Evolutionary conservation across 2,329 filamentous ascomycete species (phyloP).

Genomic region (Diplodia scrobiculata): DNA sequence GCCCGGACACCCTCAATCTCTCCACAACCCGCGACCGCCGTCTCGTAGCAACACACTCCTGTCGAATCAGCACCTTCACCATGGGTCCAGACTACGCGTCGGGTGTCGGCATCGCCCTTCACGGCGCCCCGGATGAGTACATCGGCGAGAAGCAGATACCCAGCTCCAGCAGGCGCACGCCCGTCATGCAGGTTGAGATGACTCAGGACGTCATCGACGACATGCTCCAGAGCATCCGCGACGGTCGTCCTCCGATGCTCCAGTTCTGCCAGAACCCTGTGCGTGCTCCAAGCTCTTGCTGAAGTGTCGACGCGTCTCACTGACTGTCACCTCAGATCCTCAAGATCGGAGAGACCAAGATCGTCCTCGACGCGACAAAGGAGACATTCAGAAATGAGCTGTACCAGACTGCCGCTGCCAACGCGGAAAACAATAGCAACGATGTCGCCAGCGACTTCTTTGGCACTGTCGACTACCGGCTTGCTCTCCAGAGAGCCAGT

Average conservation of each 20-base stretch:
- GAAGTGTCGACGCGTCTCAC: conserved; percentile 27
- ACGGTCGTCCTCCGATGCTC: conserved; percentile 44
- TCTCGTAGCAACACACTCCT: background rate
- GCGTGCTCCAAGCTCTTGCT: conserved; percentile 33
- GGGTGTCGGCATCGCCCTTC: conserved; percentile 42
- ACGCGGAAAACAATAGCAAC: conserved; percentile 47
- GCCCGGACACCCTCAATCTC: conserved; percentile 19
- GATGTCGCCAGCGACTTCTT: conserved; percentile 56
- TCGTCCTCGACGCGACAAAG: conserved; percentile 56
- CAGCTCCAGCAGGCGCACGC: conserved; percentile 36
- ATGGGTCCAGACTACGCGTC: conserved; percentile 40
- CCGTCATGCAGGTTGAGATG: conserved; percentile 49
- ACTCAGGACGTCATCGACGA: conserved; percentile 47
- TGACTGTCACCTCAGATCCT: conserved; percentile 51
- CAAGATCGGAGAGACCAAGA: conserved; percentile 59
- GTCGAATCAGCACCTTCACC: conserved; percentile 21
- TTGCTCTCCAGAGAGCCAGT: conserved; percentile 55
- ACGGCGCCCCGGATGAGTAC: conserved; percentile 45
- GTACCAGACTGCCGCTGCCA: conserved; percentile 51
- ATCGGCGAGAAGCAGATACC: conserved; percentile 40
- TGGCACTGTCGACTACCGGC: conserved; percentile 60
- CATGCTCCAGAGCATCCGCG: conserved; percentile 44
- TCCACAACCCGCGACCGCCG: conserved; percentile 2
- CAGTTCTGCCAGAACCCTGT: conserved; percentile 47
- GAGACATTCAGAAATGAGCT: conserved; percentile 61